Conservation (phyloP, 768 basidiomycete species). For the Amylocystis lapponica region DNA sequence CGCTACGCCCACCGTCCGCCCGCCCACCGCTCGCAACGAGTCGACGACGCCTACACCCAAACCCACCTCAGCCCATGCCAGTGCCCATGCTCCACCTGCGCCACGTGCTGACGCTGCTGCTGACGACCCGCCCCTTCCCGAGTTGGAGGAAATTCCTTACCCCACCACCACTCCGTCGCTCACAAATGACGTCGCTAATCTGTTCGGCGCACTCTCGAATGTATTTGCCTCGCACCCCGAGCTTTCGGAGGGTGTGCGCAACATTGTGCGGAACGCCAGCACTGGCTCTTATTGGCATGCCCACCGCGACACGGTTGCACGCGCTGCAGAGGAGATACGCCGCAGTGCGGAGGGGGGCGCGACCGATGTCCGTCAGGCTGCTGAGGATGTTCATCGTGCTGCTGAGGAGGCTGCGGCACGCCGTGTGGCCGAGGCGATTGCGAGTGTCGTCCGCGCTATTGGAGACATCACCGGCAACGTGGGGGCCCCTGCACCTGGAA, state of each 20-base stretch:
- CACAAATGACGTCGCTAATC: conserved; percentile 55
- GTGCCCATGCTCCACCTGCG: too few species aligned
- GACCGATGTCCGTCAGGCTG: conserved; percentile 30
- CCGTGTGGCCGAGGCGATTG: conserved; percentile 58
- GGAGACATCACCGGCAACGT: conserved; percentile 23
- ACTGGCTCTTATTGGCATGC: conserved; percentile 65
- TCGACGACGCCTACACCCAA: conserved; percentile 5
- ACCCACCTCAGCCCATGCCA: conserved; percentile 2
- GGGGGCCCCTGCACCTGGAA: not conserved
- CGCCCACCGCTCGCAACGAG: conserved; percentile 2
- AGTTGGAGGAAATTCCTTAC: conserved; percentile 30
- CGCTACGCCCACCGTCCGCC: conserved; percentile 5
- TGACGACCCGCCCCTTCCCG: conserved; percentile 44
- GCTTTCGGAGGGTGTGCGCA: conserved; percentile 59
- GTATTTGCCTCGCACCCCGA: conserved; percentile 65
- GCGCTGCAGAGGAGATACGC: conserved; percentile 49
- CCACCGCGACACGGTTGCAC: conserved; percentile 54
- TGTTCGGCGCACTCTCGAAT: conserved; percentile 51
- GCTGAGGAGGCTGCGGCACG: conserved; percentile 63
- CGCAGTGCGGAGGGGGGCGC: conserved; percentile 34
- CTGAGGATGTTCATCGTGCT: conserved; percentile 39
- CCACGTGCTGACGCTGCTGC: too few species aligned
- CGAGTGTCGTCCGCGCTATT: conserved; percentile 51
- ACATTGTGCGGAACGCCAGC: conserved; percentile 54
- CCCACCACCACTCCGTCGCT: conserved; percentile 38